Percentiles rank a stretch among this genome's conserved stretches.
Conservation (phyloP, 129 eudicot genomes). For the Calendula officinalis region DNA sequence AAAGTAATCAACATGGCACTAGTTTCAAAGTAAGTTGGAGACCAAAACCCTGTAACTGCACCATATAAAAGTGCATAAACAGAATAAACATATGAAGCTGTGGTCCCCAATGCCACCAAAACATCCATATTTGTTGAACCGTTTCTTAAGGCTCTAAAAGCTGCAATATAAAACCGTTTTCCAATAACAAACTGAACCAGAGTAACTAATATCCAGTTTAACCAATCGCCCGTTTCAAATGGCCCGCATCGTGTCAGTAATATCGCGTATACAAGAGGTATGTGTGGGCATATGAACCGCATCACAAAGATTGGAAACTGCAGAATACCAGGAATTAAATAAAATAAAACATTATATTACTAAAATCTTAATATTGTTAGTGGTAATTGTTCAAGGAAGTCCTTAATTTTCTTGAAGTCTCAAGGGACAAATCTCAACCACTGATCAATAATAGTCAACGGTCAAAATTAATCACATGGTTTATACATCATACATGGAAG, state of each 20-base stretch:
- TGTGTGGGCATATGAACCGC: constrained; percentile 84
- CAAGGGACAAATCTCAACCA: too few species aligned
- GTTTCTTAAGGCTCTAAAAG: constrained; percentile 88
- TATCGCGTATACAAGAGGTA: constrained; percentile 79
- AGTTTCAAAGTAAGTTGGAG: constrained; percentile 94
- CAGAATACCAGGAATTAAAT: constrained; percentile 9
- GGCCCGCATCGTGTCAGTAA: constrained; percentile 89
- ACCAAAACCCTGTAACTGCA: constrained; percentile 89
- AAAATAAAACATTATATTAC: too few species aligned
- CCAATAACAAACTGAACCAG: constrained; percentile 88
- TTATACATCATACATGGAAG: too few species aligned
- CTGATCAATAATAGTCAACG: too few species aligned
- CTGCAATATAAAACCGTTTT: constrained; percentile 92
- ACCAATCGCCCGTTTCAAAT: constrained; percentile 94
- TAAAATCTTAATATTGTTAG: too few species aligned
- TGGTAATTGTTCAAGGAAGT: too few species aligned
- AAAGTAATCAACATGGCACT: constrained; percentile 98
- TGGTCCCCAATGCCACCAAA: constrained; percentile 91
- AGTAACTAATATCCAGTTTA: constrained; percentile 82
- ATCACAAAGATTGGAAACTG: constrained; percentile 90
- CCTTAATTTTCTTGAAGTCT: too few species aligned
- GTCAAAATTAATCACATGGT: too few species aligned
- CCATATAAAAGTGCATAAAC: constrained; percentile 89
- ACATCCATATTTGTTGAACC: constrained; percentile 99
- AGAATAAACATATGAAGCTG: constrained; percentile 90